Evolutionary conservation across 352 stramenopile species (phyloP).

Genomic region (Pythium aquatile): DNA sequence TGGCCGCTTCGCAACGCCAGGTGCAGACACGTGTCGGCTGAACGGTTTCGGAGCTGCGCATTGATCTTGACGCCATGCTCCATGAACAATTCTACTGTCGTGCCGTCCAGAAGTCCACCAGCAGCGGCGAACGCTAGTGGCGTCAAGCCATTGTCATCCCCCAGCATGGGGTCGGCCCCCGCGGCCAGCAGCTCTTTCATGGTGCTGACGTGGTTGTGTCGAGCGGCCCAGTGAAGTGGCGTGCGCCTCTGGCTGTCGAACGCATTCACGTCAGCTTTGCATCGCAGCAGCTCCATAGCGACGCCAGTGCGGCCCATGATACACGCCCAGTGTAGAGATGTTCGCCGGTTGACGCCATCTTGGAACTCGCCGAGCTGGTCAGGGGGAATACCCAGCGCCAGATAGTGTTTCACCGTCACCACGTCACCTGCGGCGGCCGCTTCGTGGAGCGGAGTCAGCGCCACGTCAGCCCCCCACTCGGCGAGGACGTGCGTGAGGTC

Average conservation of each 20-base stretch:
- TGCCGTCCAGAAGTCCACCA: conserved; percentile 44
- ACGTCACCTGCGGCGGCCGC: conserved; percentile 58
- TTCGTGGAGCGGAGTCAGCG: conserved; percentile 74
- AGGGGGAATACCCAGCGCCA: conserved; percentile 52
- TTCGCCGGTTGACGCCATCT: conserved; percentile 51
- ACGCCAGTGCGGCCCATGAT: conserved; percentile 61
- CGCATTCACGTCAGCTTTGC: conserved; percentile 54
- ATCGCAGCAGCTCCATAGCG: conserved; percentile 48
- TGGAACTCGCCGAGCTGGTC: conserved; percentile 76
- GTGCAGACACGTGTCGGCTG: conserved; percentile 69
- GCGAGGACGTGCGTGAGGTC: conserved; percentile 60
- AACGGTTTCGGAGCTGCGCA: conserved; percentile 40
- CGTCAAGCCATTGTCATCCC: conserved; percentile 64
- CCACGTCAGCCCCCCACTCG: conserved; percentile 75
- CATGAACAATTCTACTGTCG: conserved; percentile 58
- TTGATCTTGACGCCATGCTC: conserved; percentile 51
- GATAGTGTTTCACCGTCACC: conserved; percentile 45
- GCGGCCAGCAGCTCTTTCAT: conserved; percentile 51
- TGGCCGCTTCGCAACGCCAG: conserved; percentile 62
- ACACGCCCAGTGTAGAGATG: conserved; percentile 72
- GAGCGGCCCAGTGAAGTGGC: conserved; percentile 73
- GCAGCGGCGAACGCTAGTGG: conserved; percentile 62
- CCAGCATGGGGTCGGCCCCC: conserved; percentile 46
- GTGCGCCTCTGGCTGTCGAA: conserved; percentile 60
- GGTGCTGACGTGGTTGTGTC: conserved; percentile 61